phyloP scores from a whole-genome alignment of 2,329 filamentous ascomycete genomes.

The Dactylella cylindrospora region DNA sequence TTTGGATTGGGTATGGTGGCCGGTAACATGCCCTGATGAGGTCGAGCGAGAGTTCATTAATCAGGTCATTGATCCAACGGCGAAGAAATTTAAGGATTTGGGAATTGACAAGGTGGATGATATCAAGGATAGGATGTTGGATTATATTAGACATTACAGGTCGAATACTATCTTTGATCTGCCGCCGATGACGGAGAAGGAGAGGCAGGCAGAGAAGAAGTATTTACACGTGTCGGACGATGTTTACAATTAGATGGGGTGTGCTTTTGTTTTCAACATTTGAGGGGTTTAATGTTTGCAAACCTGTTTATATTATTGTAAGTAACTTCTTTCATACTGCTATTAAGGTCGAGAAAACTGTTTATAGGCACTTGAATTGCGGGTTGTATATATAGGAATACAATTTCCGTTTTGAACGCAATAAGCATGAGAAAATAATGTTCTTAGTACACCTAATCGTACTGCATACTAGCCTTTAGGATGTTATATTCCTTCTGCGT shows the following conservation, averaged over 20 bases:
- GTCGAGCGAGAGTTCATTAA: constrained; percentile 91
- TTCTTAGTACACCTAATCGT: constrained; percentile 18
- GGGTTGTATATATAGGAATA: constrained; percentile 40
- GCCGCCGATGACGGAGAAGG: constrained; percentile 89
- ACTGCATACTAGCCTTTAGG: constrained; percentile 51
- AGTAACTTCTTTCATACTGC: constrained; percentile 13
- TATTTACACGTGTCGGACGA: constrained; percentile 92
- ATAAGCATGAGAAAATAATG: not conserved
- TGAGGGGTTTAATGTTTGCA: not conserved
- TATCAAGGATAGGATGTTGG: constrained; percentile 81
- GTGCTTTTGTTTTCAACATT: constrained; percentile 11
- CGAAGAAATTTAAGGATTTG: constrained; percentile 94
- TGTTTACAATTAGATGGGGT: constrained; percentile 25
- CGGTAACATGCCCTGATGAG: constrained; percentile 76
- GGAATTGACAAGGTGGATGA: constrained; percentile 80
- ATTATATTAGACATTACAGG: constrained; percentile 73
- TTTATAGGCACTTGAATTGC: constrained; percentile 12
- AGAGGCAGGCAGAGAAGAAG: constrained; percentile 93
- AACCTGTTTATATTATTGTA: not conserved
- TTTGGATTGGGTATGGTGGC: constrained; percentile 87
- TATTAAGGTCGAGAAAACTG: constrained; percentile 12
- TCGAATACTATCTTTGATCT: constrained; percentile 87
- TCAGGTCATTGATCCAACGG: constrained; percentile 82
- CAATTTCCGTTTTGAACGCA: constrained; percentile 2
- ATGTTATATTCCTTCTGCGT: constrained; percentile 53